Evolutionary conservation across 2,329 filamentous ascomycete species (phyloP).

Genomic region (Trichoderma sp.): DNA sequence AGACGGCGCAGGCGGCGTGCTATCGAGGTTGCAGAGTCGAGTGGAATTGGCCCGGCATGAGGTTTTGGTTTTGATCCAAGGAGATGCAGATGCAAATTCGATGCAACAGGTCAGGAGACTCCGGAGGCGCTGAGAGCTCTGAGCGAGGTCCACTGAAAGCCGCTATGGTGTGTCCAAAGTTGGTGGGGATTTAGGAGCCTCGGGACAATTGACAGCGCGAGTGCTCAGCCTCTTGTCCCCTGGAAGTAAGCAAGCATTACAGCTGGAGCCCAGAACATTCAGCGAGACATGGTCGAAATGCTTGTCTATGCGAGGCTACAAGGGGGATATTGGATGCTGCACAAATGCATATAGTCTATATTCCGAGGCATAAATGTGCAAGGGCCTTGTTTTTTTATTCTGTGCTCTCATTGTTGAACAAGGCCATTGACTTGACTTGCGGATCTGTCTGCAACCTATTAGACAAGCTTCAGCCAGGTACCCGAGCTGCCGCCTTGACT

Average conservation of each 20-base stretch:
- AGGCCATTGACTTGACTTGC: neutral
- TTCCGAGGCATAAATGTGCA: neutral
- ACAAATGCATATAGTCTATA: neutral
- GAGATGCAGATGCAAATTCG: neutral
- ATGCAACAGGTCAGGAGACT: slow-evolving; percentile 6
- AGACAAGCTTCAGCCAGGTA: neutral
- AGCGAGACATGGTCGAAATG: neutral
- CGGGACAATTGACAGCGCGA: slow-evolving; percentile 11
- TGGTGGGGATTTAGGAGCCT: slow-evolving; percentile 18
- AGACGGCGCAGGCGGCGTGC: neutral
- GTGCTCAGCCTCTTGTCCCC: slow-evolving; percentile 9
- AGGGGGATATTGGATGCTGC: neutral
- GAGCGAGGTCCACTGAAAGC: slow-evolving; percentile 7
- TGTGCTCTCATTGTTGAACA: neutral
- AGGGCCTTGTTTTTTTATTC: neutral
- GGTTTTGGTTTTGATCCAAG: neutral
- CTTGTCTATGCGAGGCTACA: neutral
- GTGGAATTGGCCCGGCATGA: neutral
- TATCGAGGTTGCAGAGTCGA: slow-evolving; percentile 1
- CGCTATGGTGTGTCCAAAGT: neutral
- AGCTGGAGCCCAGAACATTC: neutral
- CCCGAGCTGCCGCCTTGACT: neutral
- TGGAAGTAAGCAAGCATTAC: neutral
- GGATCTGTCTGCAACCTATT: no score
- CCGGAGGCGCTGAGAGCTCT: slow-evolving; percentile 10